A percentile compares a stretch with the other conserved stretches of the same genome.
These are phyloP conservation scores for Fusarium nematophilum DNA, from an alignment of 2,329 filamentous ascomycete genomes.

Conservation along the genomic window DNA sequence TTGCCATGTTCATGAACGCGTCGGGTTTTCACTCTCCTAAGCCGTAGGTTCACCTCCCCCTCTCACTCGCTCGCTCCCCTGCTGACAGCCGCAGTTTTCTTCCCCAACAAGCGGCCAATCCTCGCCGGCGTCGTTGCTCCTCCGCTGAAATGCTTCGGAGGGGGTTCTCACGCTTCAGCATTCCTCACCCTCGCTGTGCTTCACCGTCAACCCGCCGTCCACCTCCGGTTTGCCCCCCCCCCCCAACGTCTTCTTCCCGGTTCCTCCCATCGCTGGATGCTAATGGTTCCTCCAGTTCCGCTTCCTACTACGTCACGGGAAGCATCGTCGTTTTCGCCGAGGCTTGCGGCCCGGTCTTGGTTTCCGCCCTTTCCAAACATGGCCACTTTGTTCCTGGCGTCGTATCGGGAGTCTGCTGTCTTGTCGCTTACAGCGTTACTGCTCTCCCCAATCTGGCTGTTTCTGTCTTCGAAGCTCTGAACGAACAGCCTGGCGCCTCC, in stretches of 20 bases:
- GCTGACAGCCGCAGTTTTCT: background rate
- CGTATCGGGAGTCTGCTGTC: background rate
- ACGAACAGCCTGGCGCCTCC: background rate
- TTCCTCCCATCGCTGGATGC: too few species aligned
- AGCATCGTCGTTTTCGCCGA: background rate
- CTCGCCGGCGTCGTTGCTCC: background rate
- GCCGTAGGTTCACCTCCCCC: background rate
- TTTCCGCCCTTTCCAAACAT: background rate
- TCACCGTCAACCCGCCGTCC: too few species aligned
- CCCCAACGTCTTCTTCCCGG: too few species aligned
- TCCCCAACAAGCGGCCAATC: background rate
- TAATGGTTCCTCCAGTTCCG: background rate
- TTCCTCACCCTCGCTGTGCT: background rate
- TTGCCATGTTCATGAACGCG: background rate
- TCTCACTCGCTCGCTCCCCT: background rate
- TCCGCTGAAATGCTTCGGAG: background rate
- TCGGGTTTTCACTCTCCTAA: background rate
- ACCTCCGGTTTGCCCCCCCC: too few species aligned
- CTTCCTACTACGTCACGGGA: background rate
- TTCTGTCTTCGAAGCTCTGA: background rate
- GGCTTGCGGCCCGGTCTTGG: background rate
- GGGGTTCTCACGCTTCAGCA: background rate
- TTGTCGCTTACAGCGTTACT: background rate
- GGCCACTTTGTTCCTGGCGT: background rate
- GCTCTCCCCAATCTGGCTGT: background rate